Conservation (phyloP, 352 stramenopile species). For the Phytopythium boreale region DNA sequence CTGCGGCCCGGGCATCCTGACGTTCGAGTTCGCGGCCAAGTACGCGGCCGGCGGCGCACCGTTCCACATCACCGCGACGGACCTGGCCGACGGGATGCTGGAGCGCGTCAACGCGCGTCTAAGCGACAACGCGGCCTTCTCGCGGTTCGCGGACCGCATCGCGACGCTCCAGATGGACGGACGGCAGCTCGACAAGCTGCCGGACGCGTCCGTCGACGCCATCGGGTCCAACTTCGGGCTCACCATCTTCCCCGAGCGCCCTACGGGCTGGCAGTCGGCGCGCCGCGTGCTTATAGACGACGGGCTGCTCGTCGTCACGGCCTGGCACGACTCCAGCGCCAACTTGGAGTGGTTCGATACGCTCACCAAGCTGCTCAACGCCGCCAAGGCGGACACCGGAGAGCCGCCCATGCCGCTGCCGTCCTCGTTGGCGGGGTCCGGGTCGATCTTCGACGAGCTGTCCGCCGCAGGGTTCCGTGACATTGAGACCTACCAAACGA, state of each 20-base stretch:
- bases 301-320: conserved; percentile 36
- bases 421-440: conserved; percentile 10
- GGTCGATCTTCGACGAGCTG: conserved; percentile 1
- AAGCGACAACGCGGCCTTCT: conserved; percentile 10
- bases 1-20: conserved; percentile 25
- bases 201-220: conserved; percentile 27
- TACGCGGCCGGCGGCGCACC: conserved; percentile 4
- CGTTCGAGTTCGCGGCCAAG: conserved; percentile 34
- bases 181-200: conserved; percentile 25
- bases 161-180: conserved; percentile 40
- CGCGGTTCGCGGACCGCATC: conserved; percentile 19
- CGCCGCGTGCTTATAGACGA: conserved; percentile 27
- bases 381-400: neutral
- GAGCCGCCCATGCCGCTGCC: conserved; percentile 10
- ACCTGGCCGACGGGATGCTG: conserved; percentile 42
- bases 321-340: conserved; percentile 34
- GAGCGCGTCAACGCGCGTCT: conserved; percentile 25
- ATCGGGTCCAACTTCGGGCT: conserved; percentile 41
- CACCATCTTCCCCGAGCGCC: conserved; percentile 37
- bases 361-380: conserved; percentile 30
- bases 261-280: conserved; percentile 23
- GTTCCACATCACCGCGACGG: conserved; percentile 34
- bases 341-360: conserved; percentile 33
- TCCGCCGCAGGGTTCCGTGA: neutral
- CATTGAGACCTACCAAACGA: neutral